These are phyloP conservation scores for Neoconidiobolus thromboides DNA, from an alignment of 371 early-diverging fungal species.

Conservation along the genomic window DNA sequence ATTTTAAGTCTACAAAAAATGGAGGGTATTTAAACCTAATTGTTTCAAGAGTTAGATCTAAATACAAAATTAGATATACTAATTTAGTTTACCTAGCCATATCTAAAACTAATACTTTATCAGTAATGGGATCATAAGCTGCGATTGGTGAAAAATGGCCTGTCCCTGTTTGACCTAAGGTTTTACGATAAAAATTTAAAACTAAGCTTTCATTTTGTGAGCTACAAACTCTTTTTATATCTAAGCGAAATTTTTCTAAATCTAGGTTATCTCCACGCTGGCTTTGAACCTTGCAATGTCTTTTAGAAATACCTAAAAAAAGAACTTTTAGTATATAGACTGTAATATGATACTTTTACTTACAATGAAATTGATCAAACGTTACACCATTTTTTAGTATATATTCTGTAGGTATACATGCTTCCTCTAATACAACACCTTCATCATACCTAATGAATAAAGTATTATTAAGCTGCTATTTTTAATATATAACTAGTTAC, in stretches of 20 bases:
- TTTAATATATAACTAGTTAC: conserved; percentile 40
- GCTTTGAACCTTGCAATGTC: conserved; percentile 32
- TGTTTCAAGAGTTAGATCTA: not conserved
- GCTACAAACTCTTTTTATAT: conserved; percentile 42
- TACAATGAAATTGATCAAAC: not conserved
- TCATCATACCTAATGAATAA: conserved; percentile 53
- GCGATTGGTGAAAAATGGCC: conserved; percentile 19
- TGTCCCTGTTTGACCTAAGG: conserved; percentile 74
- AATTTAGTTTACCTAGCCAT: conserved; percentile 27
- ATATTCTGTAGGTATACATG: not conserved
- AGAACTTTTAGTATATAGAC: conserved; percentile 40
- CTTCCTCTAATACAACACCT: conserved; percentile 50
- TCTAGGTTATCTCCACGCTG: conserved; percentile 46
- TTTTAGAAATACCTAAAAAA: conserved; percentile 15
- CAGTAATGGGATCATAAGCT: conserved; percentile 19
- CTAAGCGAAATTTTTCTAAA: conserved; percentile 53
- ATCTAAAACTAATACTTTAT: conserved; percentile 62
- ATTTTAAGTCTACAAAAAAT: conserved; percentile 46
- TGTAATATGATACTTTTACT: not conserved
- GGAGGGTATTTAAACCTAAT: conserved; percentile 55
- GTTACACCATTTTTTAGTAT: not conserved
- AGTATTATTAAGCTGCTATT: conserved; percentile 60
- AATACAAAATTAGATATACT: not conserved
- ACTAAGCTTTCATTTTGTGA: conserved; percentile 65
- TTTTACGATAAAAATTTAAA: conserved; percentile 55